Base-by-base conservation (phyloP, 257 asterid genomes). In the Penstemon newberryi region DNA sequence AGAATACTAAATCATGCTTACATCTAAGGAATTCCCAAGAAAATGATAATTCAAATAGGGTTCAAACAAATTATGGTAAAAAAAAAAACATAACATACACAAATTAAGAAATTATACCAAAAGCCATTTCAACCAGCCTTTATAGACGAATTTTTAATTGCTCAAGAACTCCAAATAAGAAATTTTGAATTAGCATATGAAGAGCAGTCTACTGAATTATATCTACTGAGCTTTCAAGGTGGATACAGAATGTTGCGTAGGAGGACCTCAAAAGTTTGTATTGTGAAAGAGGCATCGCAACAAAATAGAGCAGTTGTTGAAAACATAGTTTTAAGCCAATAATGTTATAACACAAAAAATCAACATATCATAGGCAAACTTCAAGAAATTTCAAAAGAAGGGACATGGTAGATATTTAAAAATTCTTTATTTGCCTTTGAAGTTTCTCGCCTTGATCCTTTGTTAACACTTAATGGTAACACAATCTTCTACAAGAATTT, bases 11-110 rank as follows among this genome's bases (percentile, higher is more conserved):
- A n/a, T 45, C 53, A 49, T 42, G 72, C 60, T 44, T 33, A 19
- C 53, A 45, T n/a, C 2, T 8, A 55, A 45, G 62, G 41, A 60
- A 66, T n/a, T 56, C 65, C 51, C 8, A 38, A 50, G 43, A 63
- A 50, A 60, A 5, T 18, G 52, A 51, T 37, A 50, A 8, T 33
- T 37, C 55, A 43, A 18, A 49, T 46, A 71, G 63, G 52, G 36
- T 19, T 66, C 45, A 8, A 36, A 52, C 55, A 70, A 36, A 55
- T 63, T 11, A 61, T 39, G 39, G 49, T 43, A 52, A 36, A n/a
- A 44, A 15, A 15, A 12, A 33, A 6, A 57, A 44, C 61, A 60
- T 25, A 50, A 7, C 41, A 72, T 8, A 25, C 67, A 2, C 33
- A 72, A 8, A 7, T 15, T 18, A 46, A 25, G 59, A 65, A 50